Evolutionary conservation across 1,139 yeast genomes (phyloP).

Genomic region (Pichia sorboxylosa): DNA sequence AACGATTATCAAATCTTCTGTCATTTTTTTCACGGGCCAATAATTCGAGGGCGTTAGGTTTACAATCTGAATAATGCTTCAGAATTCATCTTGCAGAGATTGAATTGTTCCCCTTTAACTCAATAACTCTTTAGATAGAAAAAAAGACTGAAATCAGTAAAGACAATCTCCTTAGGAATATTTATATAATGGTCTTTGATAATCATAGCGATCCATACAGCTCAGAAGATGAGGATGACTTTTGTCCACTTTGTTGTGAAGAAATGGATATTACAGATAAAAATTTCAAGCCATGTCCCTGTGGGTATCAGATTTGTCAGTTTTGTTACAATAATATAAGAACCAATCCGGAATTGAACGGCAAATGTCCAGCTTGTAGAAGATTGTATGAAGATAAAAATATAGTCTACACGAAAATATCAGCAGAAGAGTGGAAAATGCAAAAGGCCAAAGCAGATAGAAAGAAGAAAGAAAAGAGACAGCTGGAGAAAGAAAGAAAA

Average conservation of each 20-base stretch:
- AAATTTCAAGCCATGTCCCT: slow-evolving; percentile 96
- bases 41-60: too few relatives aligned
- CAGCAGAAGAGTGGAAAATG: slow-evolving; percentile 73
- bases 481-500: slow-evolving; percentile 81
- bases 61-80: too few relatives aligned
- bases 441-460: slow-evolving; percentile 74
- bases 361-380: slow-evolving; percentile 97
- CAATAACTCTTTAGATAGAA: too few relatives aligned
- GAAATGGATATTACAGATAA: slow-evolving; percentile 95
- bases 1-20: too few relatives aligned
- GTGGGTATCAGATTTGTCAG: slow-evolving; percentile 97
- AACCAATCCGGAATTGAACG: slow-evolving; percentile 88
- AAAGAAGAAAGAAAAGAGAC: slow-evolving; percentile 77
- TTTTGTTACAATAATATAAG: slow-evolving; percentile 95
- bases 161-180: too few relatives aligned
- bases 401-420: slow-evolving; percentile 74
- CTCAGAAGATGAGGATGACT: slow-evolving; percentile 64
- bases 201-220: slow-evolving; percentile 38
- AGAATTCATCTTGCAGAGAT: too few relatives aligned
- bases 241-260: slow-evolving; percentile 90
- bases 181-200: too few relatives aligned
- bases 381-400: slow-evolving; percentile 86
- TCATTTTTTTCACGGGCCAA: too few relatives aligned
- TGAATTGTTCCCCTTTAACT: too few relatives aligned
- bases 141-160: too few relatives aligned